Base-by-base conservation (phyloP, 2,329 filamentous ascomycete species). In the Aspergillus tamarii region DNA sequence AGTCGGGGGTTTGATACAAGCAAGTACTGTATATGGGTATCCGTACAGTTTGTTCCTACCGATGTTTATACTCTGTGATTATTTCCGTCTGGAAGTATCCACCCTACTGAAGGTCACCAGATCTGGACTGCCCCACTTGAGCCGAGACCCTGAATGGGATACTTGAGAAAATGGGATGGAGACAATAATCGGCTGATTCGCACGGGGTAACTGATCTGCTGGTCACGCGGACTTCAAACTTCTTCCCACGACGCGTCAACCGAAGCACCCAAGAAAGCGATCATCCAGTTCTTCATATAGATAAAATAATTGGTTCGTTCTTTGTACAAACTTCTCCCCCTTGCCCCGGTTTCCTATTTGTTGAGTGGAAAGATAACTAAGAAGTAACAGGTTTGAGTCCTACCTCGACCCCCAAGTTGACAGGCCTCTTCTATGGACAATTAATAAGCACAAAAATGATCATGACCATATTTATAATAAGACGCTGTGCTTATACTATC, bases 141-240 rank as follows among this genome's bases (percentile, higher is more conserved):
- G 65, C 67, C 65, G 66, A 64, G 65, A 64, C 57, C 55, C 54
- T 63, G 56, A 28, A 57, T 34, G 23, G 16, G 39, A 58, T 30
- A 48, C 11, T 41, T n/a, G 16, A 21, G 23, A 23, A 11, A 55
- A 21, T 32, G 28, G 21, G 19, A 36, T 23, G 57, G 28, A 59
- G 32, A 52, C 50, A 56, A 56, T 21, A 45, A 53, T 32, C 48
- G 48, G 28, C 28, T 52, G 48, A 52, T 52, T 19, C 28, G 12
- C 21, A 52, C 16, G 16, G 28, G 30, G 19, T 36, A 43, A 62
- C 50, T 26, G 64, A 68, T 67, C 65, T 59, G 61, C 67, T 63
- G 64, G 67, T 70, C 69, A 71, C 66, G 64, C 66, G 67, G 62
- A 50, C 32, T 41, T 59, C 60, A 61, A 57, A 61, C 50, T 61